Evolutionary conservation across 257 asterid genomes (phyloP), one percentile per base, ranked within the genome.

Genomic region (Solanum lignicaule): DNA sequence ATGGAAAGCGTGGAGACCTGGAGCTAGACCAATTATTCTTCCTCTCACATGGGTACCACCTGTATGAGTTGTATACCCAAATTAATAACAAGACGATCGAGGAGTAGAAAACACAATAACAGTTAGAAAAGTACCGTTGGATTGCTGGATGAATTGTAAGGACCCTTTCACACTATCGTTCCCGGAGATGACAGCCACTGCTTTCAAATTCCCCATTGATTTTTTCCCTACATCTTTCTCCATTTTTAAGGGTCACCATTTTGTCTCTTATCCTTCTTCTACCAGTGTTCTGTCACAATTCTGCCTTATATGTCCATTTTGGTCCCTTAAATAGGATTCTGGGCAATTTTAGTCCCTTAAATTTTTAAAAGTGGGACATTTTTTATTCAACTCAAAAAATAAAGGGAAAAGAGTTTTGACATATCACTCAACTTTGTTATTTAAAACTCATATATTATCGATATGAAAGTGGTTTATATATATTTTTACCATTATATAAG

Each of bases 1-100:
- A 87, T 96, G 99, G 89, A 96, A 94, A 78, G 92, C 99, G 90
- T 96, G 99, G 89, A 90, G 98, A n/a, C 99, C 99, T 5, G 98
- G 98, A 46, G 58, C 88, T 69, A 95, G 89, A 43, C 98, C 99
- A 60, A 78, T 90, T 25, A 96, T 93, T 88, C 87, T 92, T 86
- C 99, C 99, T 86, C 89, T 91, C 32, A 96, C 94, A 65, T 87
- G 93, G 87, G 98, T 94, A 75, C 81, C 84, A 55, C 92, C 93
- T 91, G 86, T 41, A 14, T 25, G 71, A 23, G 35, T 60, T 43
- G 14, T 29, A 25, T 21, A 74, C 10, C 48, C 81, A 85, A 85
- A 43, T 46, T 4, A 36, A 35, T 62, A 29, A 14, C 2, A 39
- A 58, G 38, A 55, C 65, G 25, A 52, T 52, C 62, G 52, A 81